Base-by-base conservation (phyloP, 2,329 filamentous ascomycete genomes). In the Fusarium haematococcum region DNA sequence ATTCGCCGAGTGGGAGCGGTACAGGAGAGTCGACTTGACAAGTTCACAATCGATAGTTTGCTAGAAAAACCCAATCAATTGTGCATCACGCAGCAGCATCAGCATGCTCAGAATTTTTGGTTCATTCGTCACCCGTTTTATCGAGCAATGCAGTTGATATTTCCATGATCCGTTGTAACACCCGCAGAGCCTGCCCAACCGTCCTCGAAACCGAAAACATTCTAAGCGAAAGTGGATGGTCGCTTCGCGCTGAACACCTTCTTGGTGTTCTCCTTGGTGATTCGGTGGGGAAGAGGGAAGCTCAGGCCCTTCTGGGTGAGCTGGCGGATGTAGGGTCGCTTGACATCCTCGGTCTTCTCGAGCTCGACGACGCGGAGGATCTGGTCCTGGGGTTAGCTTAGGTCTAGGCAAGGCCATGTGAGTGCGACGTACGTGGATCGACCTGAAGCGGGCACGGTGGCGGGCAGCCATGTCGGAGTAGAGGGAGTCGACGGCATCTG, bases 401-500 rank as follows among this genome's bases (percentile, higher is more conserved):
- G 18, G 16, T n/a, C 16, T 27, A 35, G 25, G 25, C 1, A n/a
- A 23, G 8, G 11, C 16, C 18, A 27, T 11, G n/a, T 16, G 20
- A 33, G 14, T 48, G 50, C 25, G 78, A 90, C 95, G 78, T 95
- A 98, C 96, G 92, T 98, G 95, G 86, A 99, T 97, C 81, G 94
- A 97, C 88, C 97, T 92, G 91, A 99, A 99, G 84, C 97, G 94
- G 84, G 97, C 93, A 80, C 83, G 95, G 92, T 99, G 97, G 86
- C 97, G 95, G 87, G 97, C 96, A 81, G 97, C 95, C 97, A 99
- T 98, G 90, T 99, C 97, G 88, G 97, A 94, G 93, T 99, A 99
- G 85, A 99, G 92, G 80, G 96, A 89, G 89, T 98, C 94, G 83
- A 98, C 96, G 79, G 97, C 97, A 80, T 97, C 96, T 84, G 93